Base-by-base conservation (phyloP, 2,329 filamentous ascomycete species). In the Bipolaris oryzae region DNA sequence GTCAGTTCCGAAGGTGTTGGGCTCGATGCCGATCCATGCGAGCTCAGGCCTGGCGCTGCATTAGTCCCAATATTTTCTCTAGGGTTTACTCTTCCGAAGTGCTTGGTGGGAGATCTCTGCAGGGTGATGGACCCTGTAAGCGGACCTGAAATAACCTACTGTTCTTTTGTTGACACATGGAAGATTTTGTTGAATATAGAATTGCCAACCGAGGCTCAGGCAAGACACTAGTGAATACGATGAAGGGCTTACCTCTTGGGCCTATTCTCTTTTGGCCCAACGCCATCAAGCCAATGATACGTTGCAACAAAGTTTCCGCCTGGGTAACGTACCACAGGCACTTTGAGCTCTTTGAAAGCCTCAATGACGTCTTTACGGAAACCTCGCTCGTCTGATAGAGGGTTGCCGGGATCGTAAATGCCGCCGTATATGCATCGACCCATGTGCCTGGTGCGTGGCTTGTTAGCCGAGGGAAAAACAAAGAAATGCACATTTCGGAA, bases 401-500 rank as follows among this genome's bases (percentile, higher is more conserved):
- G 78, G 73, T 87, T 92, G 33, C 82, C 84, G 1, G 90, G 90
- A 66, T 94, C 90, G 76, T 92, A 94, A 72, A 95, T 89, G 62
- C 91, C 91, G 61, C 90, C 90, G 74, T 95, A 94, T 71, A 95
- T 92, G 80, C 91, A 95, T 60, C 91, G 86, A 68, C 91, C 91
- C 90, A 95, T 95, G 76, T 95, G 91, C 68, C 89, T 91, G 64
- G 31, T 53, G 23, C 55, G 37, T 50, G 56, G 69, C 41, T 50
- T 53, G 69, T 74, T 55, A 74, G 66, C 65, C 44, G 55, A 50
- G 37, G 33, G 52, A 37, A 38, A 46, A 41, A 39, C 28, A 53
- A 41, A 44, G 45, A 34, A 33, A 54, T 45, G 45, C 31, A 55
- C 21, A 23, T 18, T n/a, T 35, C 11, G 31, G 16, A 15, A 41